phyloP scores from a whole-genome alignment of 768 basidiomycete genomes.

The Artomyces pyxidatus region DNA sequence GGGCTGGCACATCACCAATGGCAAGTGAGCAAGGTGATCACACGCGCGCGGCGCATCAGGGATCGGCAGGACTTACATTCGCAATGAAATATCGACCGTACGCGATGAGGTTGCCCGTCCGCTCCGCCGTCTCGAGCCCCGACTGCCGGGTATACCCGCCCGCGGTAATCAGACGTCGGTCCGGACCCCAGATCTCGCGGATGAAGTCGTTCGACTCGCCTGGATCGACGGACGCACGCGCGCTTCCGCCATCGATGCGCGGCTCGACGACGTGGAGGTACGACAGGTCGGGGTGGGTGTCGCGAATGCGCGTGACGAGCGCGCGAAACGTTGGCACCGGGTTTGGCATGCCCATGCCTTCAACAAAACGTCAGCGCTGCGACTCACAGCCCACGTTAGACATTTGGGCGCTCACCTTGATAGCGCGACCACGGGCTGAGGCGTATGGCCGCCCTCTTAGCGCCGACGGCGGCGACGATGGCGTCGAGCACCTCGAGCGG shows the following conservation, averaged over 20 bases:
- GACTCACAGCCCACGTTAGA: slow-evolving; percentile 12
- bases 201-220: slow-evolving; percentile 35
- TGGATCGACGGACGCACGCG: not conserved
- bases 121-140: slow-evolving; percentile 31
- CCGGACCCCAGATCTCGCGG: slow-evolving; percentile 38
- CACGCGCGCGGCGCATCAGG: not conserved
- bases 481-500: slow-evolving; percentile 33
- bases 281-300: slow-evolving; percentile 30
- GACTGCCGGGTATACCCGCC: slow-evolving; percentile 36
- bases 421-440: slow-evolving; percentile 26
- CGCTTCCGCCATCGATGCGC: slow-evolving; percentile 5
- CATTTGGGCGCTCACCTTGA: slow-evolving; percentile 21
- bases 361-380: slow-evolving; percentile 2
- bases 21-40: not conserved
- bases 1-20: slow-evolving; percentile 21
- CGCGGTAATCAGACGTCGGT: slow-evolving; percentile 31
- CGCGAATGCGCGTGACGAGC: slow-evolving; percentile 34
- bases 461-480: slow-evolving; percentile 32
- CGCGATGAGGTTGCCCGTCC: slow-evolving; percentile 25
- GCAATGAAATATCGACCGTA: slow-evolving; percentile 26
- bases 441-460: slow-evolving; percentile 32
- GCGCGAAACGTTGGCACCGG: slow-evolving; percentile 48
- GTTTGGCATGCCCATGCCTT: slow-evolving; percentile 42
- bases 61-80: slow-evolving; percentile 34
- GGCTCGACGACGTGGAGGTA: slow-evolving; percentile 32